Base-by-base conservation (phyloP, 768 basidiomycete species). In the Suillus tomentosus region DNA sequence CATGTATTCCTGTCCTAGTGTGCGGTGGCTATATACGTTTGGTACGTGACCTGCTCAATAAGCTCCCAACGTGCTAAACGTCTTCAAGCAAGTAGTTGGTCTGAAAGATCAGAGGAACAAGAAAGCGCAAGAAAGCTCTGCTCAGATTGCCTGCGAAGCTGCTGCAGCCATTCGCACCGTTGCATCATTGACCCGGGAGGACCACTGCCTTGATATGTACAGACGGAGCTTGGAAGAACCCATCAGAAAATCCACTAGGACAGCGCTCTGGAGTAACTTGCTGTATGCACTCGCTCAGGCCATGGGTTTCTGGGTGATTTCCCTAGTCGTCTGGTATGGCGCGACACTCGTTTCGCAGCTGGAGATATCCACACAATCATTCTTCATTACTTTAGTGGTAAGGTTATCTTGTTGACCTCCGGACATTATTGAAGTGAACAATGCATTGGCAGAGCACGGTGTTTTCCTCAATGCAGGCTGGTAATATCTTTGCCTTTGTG, bases 141-240 rank as follows among this genome's bases (percentile, higher is more conserved):
- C 95, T 8, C 94, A 96, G 64, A 73, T 95, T 19, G 95, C 95
- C 45, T 95, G 94, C 68, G 96, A 98, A 75, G 94, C 94, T 37
- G 93, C 94, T 39, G 90, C 84, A 11, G 84, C 96, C 14, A 96
- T 98, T 69, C 85, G 92, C 45, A 97, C 96, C 1, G 94, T 98
- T 39, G 94, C 95, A 10, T 83, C 89, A 1, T 81, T 98, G 51
- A 96, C 94, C 0, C 82, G 95, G 24, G 96, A 98, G 74, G 84
- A 88, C 31, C 92, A 95, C 66, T 93, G 92, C 72, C 80, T 83
- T 59, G 71, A 79, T 19, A 71, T 85, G 5, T 93, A 93, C 76
- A 86, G 86, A 69, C 63, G 81, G 61, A 89, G 87, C 69, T 80
- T 97, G 60, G 90, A 94, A 62, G 84, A 66, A 24, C 94, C 94